Base-by-base conservation (phyloP, 345 rosid species). In the Alliaria petiolata region DNA sequence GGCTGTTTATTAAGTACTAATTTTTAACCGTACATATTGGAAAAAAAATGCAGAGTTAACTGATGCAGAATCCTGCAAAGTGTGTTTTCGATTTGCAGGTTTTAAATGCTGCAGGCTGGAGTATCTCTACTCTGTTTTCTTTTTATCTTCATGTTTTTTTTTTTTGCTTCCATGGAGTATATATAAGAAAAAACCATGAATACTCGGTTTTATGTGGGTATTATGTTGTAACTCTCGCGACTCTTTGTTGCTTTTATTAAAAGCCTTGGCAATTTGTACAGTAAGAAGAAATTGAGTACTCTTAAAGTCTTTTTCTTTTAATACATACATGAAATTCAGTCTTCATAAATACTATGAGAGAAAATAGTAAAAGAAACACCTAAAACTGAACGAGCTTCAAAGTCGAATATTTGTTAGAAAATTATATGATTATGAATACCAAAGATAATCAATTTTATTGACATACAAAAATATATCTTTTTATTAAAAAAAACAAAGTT, bases 11-110 rank as follows among this genome's bases (percentile, higher is more conserved):
- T 4, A 35, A 62, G 70, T 30, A 56, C 71, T 63, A 70, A 70
- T 70, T 46, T 66, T 76, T 65, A 76, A 76, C 76, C 39, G 76
- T 76, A 70, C 11, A 76, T 70, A 70, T 42, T 65, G 66, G 60
- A 9, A 51, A 45, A 43, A 51, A 45, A 43, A 40, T 62, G 71
- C 79, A 69, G 74, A 76, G 74, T 43, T 62, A 69, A 75, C 74
- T 45, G 53, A 54, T 68, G 79, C 75, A 69, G 69, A 45, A 38
- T 4, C 74, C 74, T 62, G 75, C 79, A 22, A 47, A 54, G 65
- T 75, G 45, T 75, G 79, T 75, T 61, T 75, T 62, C 30, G 49
- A 75, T 44, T 45, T 75, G 69, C 79, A 75, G 79, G 79, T 75
- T 62, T 68, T 30, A 47, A 68, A 44, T 68, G 79, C 63, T 60